Base-by-base conservation (phyloP, 768 basidiomycete genomes). In the Hydnum rufescens region DNA sequence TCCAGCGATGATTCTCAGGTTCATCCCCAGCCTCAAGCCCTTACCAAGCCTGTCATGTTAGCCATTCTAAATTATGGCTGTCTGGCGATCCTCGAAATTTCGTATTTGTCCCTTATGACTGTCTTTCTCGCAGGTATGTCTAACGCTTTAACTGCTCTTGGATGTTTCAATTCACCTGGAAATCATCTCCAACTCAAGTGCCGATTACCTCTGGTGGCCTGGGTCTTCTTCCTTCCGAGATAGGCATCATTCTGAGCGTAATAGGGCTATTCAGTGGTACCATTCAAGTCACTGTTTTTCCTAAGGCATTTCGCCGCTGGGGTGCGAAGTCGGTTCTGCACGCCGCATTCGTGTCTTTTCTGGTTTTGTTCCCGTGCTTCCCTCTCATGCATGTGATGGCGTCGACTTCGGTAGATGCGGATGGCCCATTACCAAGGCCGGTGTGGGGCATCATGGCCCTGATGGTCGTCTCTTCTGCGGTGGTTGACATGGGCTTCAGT, bases 11-110 rank as follows among this genome's bases (percentile, higher is more conserved):
- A 18, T 16, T 13, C 25, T 22, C 2, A 39, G 13, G 34, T 29
- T 29, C 54, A 42, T 19, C 32, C 55, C 13, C 22, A 57, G 8
- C 6, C 54, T 6, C 29, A 57, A 32, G 51, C 57, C 36, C 30
- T 54, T 8, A 57, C 53, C 4, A 42, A 23, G 18, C 32, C 29
- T 18, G 78, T 85, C 1, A 60, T 82, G 36, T 64, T 79, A 44
- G 72, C 80, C 4, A 74, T 75, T 16, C 66, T 68, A 18, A 84
- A 84, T 59, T 86, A 84, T 61, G 77, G 73, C 0, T 61, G 66
- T 23, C 69, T 85, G 22, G 74, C 80, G 3, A 63, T 83, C 3
- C 62, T 80, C 36, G 82, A 85, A 53, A 82, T 84, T 43, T 64
- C 77, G 6, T 75, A 74, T 58, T 74, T 74, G 44, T 71, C 78